Conservation (phyloP, 805 yeast genomes). For the Geotrichum ghanense region DNA sequence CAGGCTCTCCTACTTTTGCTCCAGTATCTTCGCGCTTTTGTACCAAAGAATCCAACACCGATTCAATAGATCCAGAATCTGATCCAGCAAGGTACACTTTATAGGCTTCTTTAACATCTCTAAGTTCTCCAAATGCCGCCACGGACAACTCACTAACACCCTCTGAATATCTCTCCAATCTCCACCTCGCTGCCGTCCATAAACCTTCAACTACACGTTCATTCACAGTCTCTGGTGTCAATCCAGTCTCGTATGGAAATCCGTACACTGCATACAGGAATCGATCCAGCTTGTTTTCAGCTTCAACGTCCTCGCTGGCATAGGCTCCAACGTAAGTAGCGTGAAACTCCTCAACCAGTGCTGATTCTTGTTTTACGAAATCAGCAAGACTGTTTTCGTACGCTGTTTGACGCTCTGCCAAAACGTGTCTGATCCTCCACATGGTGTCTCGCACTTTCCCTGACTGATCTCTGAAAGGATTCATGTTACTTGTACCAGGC, state of each 20-base stretch:
- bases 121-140: constrained; percentile 13
- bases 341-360: constrained; percentile 47
- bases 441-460: constrained; percentile 46
- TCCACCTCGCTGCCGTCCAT: constrained; percentile 55
- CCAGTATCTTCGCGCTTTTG: too few relatives aligned
- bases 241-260: constrained; percentile 47
- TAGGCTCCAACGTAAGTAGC: constrained; percentile 44
- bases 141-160: constrained; percentile 23
- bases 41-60: too few relatives aligned
- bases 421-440: constrained; percentile 76
- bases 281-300: constrained; percentile 62
- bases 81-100: constrained; percentile 37
- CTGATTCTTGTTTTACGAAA: constrained; percentile 32
- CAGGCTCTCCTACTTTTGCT: too few relatives aligned
- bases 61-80: too few relatives aligned
- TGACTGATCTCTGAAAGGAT: constrained; percentile 23
- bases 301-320: constrained; percentile 42
- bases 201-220: constrained; percentile 55
- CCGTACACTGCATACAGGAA: constrained; percentile 77
- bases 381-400: constrained; percentile 45
- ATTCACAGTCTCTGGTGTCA: constrained; percentile 49
- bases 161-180: constrained; percentile 39
- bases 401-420: constrained; percentile 74
- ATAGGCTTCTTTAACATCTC: constrained; percentile 36
- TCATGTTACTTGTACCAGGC: constrained; percentile 15